These are phyloP conservation scores for Pilobolus umbonatus DNA, from an alignment of 192 early-diverging fungal genomes.

Conservation along the genomic window DNA sequence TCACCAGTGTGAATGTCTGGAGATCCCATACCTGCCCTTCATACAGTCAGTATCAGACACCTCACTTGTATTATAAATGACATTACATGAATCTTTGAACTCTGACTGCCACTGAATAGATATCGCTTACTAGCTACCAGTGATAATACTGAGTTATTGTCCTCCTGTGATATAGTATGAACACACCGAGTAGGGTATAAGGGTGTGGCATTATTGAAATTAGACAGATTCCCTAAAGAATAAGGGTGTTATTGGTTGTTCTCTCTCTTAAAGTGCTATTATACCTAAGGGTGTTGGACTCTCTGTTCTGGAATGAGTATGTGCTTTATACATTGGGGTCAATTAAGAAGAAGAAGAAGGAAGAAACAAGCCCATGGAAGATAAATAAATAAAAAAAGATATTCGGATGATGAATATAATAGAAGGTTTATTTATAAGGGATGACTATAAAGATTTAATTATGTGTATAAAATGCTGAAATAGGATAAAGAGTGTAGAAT, in stretches of 20 bases:
- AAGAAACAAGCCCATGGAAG: slow-evolving; percentile 3
- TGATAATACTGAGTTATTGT: slow-evolving; percentile 55
- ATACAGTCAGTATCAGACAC: too few species aligned
- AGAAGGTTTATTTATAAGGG: too few species aligned
- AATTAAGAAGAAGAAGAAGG: neutral
- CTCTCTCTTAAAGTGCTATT: neutral
- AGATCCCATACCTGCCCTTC: slow-evolving; percentile 50
- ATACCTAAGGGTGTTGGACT: slow-evolving; percentile 13
- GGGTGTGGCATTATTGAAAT: slow-evolving; percentile 17
- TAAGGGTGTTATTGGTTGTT: neutral
- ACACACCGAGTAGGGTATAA: slow-evolving; percentile 26
- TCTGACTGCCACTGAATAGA: slow-evolving; percentile 68
- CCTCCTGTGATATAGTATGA: slow-evolving; percentile 49
- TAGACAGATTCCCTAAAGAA: slow-evolving; percentile 22
- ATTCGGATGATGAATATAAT: too few species aligned
- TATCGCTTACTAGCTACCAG: slow-evolving; percentile 52
- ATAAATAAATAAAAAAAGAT: slow-evolving; percentile 2
- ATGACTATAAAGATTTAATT: too few species aligned
- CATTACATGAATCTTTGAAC: slow-evolving; percentile 56
- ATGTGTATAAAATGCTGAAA: too few species aligned
- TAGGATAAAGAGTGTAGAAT: too few species aligned
- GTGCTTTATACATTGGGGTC: neutral
- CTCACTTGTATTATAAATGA: too few species aligned
- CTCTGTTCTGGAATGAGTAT: slow-evolving; percentile 6
- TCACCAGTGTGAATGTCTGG: slow-evolving; percentile 41